These are phyloP conservation scores for Triglochin maritima DNA, from an alignment of 106 monocot genomes.

Conservation along the genomic window DNA sequence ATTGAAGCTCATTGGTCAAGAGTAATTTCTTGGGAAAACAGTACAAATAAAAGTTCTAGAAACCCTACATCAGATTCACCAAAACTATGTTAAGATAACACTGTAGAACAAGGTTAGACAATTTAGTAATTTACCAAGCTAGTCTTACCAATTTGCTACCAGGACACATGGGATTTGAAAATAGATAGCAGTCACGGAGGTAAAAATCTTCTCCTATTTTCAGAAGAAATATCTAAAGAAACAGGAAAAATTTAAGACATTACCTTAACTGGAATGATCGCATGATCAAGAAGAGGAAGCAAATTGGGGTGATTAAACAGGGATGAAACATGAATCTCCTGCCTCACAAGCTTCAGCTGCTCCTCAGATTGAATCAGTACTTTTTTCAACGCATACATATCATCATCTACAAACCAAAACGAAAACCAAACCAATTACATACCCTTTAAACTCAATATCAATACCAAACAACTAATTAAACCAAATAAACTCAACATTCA, in stretches of 20 bases:
- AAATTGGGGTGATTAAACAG: slow-evolving; percentile 83
- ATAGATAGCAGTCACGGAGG: too few relatives aligned
- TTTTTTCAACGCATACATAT: slow-evolving; percentile 92
- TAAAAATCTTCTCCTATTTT: too few relatives aligned
- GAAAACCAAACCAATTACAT: not conserved
- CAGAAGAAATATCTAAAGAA: too few relatives aligned
- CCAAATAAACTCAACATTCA: not conserved
- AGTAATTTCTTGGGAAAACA: too few relatives aligned
- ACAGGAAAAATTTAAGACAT: not conserved
- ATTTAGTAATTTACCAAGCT: too few relatives aligned
- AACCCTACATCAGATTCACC: too few relatives aligned
- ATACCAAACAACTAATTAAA: not conserved
- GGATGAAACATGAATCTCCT: slow-evolving; percentile 88
- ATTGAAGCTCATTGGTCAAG: not conserved
- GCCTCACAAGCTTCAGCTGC: slow-evolving; percentile 81
- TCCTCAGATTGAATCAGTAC: slow-evolving; percentile 79
- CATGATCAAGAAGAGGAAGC: slow-evolving; percentile 95
- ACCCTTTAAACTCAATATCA: too few relatives aligned
- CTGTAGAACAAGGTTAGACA: too few relatives aligned
- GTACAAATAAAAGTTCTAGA: too few relatives aligned
- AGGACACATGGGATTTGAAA: too few relatives aligned
- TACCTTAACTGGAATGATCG: slow-evolving; percentile 86
- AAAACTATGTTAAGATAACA: too few relatives aligned
- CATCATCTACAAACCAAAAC: slow-evolving; percentile 47
- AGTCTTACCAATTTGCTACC: too few relatives aligned